Conservation (phyloP, 2,329 filamentous ascomycete species). For the Pseudogymnoascus sp. region DNA sequence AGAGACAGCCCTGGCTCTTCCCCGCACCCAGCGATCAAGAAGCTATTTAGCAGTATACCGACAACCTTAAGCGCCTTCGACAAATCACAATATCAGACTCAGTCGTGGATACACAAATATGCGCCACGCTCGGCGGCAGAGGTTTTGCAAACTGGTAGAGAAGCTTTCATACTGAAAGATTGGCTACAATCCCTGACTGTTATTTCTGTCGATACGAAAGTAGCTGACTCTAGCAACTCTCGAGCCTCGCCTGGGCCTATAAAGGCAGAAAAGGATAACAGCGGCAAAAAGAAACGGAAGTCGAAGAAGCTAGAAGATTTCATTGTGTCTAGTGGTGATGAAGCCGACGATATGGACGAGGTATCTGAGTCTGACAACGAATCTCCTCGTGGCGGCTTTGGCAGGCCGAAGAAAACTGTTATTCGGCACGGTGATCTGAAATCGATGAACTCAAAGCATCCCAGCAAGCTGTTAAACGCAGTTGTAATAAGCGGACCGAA, state of each 20-base stretch:
- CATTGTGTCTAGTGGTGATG: constrained; percentile 70
- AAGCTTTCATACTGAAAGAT: constrained; percentile 64
- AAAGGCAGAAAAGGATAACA: constrained; percentile 28
- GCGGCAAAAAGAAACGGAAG: constrained; percentile 58
- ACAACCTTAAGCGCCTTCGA: constrained; percentile 72
- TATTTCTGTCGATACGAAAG: constrained; percentile 62
- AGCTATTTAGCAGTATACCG: constrained; percentile 53
- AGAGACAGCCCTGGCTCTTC: constrained; percentile 17
- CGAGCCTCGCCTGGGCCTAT: constrained; percentile 13
- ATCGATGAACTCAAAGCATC: constrained; percentile 35
- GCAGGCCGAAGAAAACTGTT: constrained; percentile 45
- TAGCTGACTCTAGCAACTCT: constrained; percentile 22
- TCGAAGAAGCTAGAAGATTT: constrained; percentile 70
- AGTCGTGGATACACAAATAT: constrained; percentile 79
- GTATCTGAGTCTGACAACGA: constrained; percentile 54
- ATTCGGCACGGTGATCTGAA: constrained; percentile 38
- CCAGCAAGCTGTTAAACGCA: constrained; percentile 57
- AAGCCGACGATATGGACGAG: constrained; percentile 62
- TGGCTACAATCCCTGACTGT: constrained; percentile 77
- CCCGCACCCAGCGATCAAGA: constrained; percentile 51
- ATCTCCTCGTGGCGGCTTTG: constrained; percentile 29
- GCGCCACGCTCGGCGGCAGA: constrained; percentile 61
- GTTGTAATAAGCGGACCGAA: constrained; percentile 84
- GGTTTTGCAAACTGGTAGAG: constrained; percentile 67
- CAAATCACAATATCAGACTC: constrained; percentile 62